These are phyloP conservation scores for Helotiales sp. DNA, from an alignment of 2,329 filamentous ascomycete species.

Conservation along the genomic window DNA sequence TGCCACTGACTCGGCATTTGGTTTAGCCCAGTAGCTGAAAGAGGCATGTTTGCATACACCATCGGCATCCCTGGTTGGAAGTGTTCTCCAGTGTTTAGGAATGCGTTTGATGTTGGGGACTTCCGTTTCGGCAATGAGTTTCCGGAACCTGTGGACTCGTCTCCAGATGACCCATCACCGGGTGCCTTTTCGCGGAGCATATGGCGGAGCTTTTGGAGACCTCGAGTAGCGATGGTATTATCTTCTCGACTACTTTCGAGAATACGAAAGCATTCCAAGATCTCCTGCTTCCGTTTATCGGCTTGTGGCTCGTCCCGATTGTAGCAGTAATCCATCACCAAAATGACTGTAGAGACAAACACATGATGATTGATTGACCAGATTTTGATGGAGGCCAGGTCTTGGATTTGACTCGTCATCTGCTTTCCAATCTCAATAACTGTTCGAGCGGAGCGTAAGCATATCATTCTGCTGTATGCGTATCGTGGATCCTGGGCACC, in stretches of 20 bases:
- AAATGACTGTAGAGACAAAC: slow-evolving; percentile 40
- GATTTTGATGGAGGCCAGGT: slow-evolving; percentile 27
- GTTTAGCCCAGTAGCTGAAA: neutral
- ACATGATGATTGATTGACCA: slow-evolving; percentile 36
- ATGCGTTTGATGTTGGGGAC: neutral
- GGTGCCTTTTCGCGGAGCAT: slow-evolving; percentile 5
- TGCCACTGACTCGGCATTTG: slow-evolving; percentile 1
- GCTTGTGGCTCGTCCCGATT: slow-evolving; percentile 33
- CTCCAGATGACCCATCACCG: neutral
- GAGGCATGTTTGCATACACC: neutral
- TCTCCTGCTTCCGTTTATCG: slow-evolving; percentile 32
- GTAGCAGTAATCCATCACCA: slow-evolving; percentile 41
- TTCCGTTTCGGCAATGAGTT: neutral
- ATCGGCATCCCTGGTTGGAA: neutral
- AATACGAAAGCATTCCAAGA: slow-evolving; percentile 36
- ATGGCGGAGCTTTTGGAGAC: slow-evolving; percentile 18
- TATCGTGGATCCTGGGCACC: slow-evolving; percentile 33
- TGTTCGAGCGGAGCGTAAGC: slow-evolving; percentile 36
- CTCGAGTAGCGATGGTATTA: slow-evolving; percentile 23
- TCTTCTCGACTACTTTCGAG: slow-evolving; percentile 30
- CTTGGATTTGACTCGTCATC: slow-evolving; percentile 26
- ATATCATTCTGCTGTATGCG: slow-evolving; percentile 37
- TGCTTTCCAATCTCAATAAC: slow-evolving; percentile 33
- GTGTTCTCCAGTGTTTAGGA: neutral
- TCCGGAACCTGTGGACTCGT: neutral